Percentiles rank a stretch among this genome's conserved stretches.
Conservation (phyloP, 768 basidiomycete species). For the Pisolithus microcarpus region DNA sequence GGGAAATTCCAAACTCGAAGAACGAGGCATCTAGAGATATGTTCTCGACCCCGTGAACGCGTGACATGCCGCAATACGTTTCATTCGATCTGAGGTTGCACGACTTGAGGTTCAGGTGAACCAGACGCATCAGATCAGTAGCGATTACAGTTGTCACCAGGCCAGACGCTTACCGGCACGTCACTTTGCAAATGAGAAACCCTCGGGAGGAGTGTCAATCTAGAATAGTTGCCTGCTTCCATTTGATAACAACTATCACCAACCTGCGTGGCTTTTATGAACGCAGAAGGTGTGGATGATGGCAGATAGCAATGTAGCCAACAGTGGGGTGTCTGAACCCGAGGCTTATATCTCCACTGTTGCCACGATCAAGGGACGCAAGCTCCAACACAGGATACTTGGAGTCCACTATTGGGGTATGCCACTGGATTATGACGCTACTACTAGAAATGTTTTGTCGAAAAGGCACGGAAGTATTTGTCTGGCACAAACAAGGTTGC, state of each 20-base stretch:
- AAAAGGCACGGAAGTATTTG: slow-evolving; percentile 17
- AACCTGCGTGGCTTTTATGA: too few species aligned
- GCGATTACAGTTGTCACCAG: neutral
- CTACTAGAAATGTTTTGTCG: too few species aligned
- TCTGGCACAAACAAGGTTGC: slow-evolving; percentile 24
- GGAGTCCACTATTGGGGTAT: neutral
- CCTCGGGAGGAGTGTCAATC: neutral
- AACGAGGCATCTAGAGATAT: too few species aligned
- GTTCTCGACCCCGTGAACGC: neutral
- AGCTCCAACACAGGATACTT: too few species aligned
- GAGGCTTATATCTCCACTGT: neutral
- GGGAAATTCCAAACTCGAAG: neutral
- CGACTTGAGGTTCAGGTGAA: neutral
- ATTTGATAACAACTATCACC: neutral
- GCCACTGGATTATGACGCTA: too few species aligned
- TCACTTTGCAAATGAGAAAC: slow-evolving; percentile 1
- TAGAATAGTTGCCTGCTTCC: neutral
- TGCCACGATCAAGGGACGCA: neutral
- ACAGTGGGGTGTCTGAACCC: neutral
- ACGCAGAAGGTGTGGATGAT: neutral
- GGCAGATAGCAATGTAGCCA: neutral
- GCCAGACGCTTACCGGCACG: neutral
- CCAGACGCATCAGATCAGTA: neutral
- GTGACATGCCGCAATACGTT: neutral
- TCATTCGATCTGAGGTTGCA: neutral